A percentile compares a stretch with the other conserved stretches of the same genome.
Conservation (phyloP, 495 filamentous ascomycete genomes). For the Thermochaetoides thermophila region DNA sequence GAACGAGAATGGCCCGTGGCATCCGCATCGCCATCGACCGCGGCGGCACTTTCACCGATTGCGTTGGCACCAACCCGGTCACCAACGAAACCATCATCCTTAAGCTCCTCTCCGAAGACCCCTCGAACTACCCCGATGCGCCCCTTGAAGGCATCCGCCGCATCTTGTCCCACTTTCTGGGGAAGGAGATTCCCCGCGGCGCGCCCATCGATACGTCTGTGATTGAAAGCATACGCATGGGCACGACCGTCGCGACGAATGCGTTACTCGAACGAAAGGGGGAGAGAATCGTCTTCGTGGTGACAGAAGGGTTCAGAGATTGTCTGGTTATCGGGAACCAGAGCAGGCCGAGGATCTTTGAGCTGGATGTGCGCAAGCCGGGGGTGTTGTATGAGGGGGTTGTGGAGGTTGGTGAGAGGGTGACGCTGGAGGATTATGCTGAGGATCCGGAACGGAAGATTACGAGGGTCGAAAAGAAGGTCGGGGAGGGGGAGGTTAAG, state of each 20-base stretch:
- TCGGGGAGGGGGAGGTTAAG: conserved; percentile 28
- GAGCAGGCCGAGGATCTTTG: conserved; percentile 69
- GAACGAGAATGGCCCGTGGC: too few relatives aligned
- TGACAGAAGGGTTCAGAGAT: conserved; percentile 88
- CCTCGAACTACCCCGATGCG: conserved; percentile 75
- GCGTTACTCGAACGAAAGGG: conserved; percentile 87
- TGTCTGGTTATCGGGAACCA: conserved; percentile 82
- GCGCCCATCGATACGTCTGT: conserved; percentile 66
- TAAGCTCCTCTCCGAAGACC: conserved; percentile 87
- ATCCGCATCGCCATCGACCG: conserved; percentile 49
- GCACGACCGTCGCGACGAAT: conserved; percentile 81
- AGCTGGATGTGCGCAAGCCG: conserved; percentile 64
- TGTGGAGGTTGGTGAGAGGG: conserved; percentile 66
- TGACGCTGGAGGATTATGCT: conserved; percentile 79
- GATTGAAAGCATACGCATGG: conserved; percentile 80
- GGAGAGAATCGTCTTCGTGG: conserved; percentile 77
- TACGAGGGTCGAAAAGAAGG: conserved; percentile 33
- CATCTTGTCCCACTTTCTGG: conserved; percentile 68
- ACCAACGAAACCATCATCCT: conserved; percentile 65
- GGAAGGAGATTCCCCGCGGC: conserved; percentile 62
- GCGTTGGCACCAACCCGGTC: conserved; percentile 59
- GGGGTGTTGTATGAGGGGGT: conserved; percentile 65
- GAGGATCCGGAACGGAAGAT: conserved; percentile 53
- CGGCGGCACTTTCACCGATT: conserved; percentile 56
- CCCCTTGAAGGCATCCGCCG: conserved; percentile 85